Evolutionary conservation across 345 rosid genomes (phyloP).

Genomic region (Bretschneidera sinensis): DNA sequence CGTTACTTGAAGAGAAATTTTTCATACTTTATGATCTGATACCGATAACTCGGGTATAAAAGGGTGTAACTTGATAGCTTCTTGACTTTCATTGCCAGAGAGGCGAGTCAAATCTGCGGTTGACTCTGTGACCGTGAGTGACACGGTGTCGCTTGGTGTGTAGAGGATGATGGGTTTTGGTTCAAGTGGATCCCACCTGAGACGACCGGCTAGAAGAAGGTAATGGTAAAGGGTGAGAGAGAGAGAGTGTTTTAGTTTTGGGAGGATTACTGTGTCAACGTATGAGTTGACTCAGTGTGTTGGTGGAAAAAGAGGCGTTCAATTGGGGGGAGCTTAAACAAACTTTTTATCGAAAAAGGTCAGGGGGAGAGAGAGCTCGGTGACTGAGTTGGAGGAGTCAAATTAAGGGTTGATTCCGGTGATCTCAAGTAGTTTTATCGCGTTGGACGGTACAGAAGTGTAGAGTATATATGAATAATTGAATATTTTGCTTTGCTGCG

Average conservation of each 20-base stretch:
- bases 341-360: background rate
- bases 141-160: conserved; percentile 10
- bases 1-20: conserved; percentile 16
- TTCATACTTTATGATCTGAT: background rate
- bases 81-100: background rate
- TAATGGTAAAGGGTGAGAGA: conserved; percentile 17
- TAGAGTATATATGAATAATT: no score
- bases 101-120: conserved; percentile 7
- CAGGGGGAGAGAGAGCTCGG: conserved; percentile 11
- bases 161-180: conserved; percentile 10
- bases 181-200: conserved; percentile 6
- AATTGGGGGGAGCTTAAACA: background rate
- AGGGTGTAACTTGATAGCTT: background rate
- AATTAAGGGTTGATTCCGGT: background rate
- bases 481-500: no score
- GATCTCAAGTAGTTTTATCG: conserved; percentile 5
- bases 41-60: conserved; percentile 4
- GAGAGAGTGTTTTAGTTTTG: conserved; percentile 22
- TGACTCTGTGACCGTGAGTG: conserved; percentile 18
- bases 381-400: background rate
- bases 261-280: conserved; percentile 11
- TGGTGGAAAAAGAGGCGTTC: conserved; percentile 21
- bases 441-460: no score
- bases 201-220: conserved; percentile 20
- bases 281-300: conserved; percentile 3